These are phyloP conservation scores for Ceratocystis papillata DNA, from an alignment of 2,329 filamentous ascomycete species.

Conservation along the genomic window DNA sequence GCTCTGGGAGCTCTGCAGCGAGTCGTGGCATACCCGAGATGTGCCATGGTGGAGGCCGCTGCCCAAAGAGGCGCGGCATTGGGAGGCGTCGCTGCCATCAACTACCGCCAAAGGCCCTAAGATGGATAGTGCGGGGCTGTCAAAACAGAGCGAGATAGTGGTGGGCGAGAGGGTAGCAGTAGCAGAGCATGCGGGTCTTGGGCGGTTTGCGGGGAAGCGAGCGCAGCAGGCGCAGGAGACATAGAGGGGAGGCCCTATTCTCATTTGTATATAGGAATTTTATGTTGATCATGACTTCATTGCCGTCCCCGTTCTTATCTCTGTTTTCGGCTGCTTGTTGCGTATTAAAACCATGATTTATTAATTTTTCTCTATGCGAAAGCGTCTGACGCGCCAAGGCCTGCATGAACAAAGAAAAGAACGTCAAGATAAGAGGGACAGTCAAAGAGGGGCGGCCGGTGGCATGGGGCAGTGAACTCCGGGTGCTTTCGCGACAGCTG, in stretches of 20 bases:
- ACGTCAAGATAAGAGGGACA: neutral
- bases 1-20: slow-evolving; percentile 73
- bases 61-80: slow-evolving; percentile 51
- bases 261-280: too few relatives aligned
- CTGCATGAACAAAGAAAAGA: neutral
- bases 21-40: slow-evolving; percentile 54
- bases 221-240: neutral
- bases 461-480: too few relatives aligned
- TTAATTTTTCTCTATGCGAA: neutral
- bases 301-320: too few relatives aligned
- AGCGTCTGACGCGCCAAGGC: slow-evolving; percentile 3
- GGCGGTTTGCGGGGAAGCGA: slow-evolving; percentile 20
- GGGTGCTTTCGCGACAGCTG: too few relatives aligned
- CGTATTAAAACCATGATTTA: neutral
- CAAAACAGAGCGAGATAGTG: slow-evolving; percentile 18
- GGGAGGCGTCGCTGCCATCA: slow-evolving; percentile 40
- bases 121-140: slow-evolving; percentile 16
- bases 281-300: too few relatives aligned
- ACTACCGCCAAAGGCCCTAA: slow-evolving; percentile 12
- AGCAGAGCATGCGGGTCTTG: slow-evolving; percentile 21
- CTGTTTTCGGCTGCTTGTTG: too few relatives aligned
- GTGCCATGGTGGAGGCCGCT: slow-evolving; percentile 61
- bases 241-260: neutral
- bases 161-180: slow-evolving; percentile 15
- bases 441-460: neutral